phyloP scores from a whole-genome alignment of 169 alveolate species.

The Plasmodium knowlesi region DNA sequence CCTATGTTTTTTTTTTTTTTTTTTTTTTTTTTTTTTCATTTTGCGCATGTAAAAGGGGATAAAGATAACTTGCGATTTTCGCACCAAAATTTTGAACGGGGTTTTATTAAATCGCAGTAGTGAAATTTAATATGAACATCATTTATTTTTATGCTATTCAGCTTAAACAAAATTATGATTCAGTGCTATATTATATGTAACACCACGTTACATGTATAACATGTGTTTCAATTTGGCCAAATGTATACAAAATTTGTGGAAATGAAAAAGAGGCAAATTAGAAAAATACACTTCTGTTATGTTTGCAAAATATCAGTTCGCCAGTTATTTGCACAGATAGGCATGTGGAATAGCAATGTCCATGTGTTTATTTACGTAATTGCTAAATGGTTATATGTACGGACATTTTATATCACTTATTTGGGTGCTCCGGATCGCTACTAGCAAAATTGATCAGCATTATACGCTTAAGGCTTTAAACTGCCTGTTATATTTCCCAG shows the following conservation, averaged over 20 bases:
- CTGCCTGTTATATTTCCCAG: not conserved
- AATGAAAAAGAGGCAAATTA: not conserved
- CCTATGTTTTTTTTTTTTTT: slow-evolving; percentile 1
- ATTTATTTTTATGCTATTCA: not conserved
- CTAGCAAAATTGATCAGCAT: not conserved
- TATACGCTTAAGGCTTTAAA: not conserved
- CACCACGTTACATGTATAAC: not conserved
- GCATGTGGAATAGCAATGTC: not conserved
- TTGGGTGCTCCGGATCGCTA: not conserved
- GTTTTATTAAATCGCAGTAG: not conserved
- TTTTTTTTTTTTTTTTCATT: not conserved
- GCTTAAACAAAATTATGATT: not conserved
- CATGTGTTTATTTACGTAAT: not conserved
- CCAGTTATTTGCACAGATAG: not conserved
- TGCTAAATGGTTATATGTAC: not conserved
- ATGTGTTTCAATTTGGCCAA: not conserved
- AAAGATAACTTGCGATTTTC: not conserved
- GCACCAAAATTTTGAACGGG: not conserved
- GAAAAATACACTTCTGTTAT: not conserved
- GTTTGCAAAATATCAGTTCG: not conserved
- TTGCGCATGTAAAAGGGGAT: not conserved
- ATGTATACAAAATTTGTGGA: not conserved
- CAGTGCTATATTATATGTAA: not conserved
- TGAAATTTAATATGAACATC: not conserved
- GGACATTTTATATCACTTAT: not conserved